Evolutionary conservation across 352 stramenopile species (phyloP), one percentile per base, ranked within the genome.

Genomic region (Pythium phragmiticola): DNA sequence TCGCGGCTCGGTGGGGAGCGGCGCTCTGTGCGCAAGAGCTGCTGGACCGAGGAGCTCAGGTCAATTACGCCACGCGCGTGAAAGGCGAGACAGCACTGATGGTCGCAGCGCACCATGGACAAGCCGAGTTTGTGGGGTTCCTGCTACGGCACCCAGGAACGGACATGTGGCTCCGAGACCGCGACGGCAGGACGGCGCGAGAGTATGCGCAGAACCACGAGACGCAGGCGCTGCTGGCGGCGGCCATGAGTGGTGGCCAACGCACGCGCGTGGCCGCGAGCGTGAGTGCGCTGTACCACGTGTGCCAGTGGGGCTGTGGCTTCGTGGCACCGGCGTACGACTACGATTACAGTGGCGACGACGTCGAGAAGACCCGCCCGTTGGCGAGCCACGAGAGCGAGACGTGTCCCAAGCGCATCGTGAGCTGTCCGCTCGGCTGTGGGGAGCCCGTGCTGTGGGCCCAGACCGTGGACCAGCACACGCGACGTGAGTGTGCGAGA

Each of bases 251-350:
- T 33, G 68, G 60, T 19, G 80, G 78, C 2, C 75, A 70, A 19
- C 78, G 69, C 21, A 74, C 67, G 6, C 64, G 70, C 13, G 68
- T 78, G 8, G 76, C 80, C 34, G 65, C 63, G 23, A 73, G 64
- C 13, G 48, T 64, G 19, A 85, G 74, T 13, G 78, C 71, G 7
- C 43, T 86, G 16, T 84, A 77, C 30, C 73, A 77, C 0, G 72
- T 88, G 0, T 91, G 82, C 46, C 84, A 84, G 36, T 88, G 78
- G 78, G 82, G 80, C 17, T 91, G 82, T 21, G 78, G 82, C 6
- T 80, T 88, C 56, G 76, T 91, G 73, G 55, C 70, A 13, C 45
- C 52, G 5, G 59, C 64, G 3, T 62, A 78, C 2, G 73, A 51
- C 14, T 69, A 84, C 48, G 28, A 30, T 30, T 30, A 58, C 0